Evolutionary conservation across 1,284 basidiomycete genomes (phyloP).

Genomic region (Athelia sp.): DNA sequence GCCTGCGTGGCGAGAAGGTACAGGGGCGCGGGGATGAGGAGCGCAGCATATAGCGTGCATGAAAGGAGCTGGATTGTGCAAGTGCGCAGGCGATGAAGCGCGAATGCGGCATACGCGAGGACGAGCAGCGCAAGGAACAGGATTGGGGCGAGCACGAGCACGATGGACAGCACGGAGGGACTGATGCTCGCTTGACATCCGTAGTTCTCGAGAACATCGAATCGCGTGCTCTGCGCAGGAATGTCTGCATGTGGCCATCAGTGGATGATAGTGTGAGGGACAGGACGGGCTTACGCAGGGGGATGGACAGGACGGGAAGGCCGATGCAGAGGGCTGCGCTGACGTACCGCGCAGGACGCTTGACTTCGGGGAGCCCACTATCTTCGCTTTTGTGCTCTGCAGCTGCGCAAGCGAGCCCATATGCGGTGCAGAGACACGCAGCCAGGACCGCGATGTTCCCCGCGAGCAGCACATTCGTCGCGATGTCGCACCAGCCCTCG

Average conservation of each 20-base stretch:
- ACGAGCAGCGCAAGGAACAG: constrained; percentile 16
- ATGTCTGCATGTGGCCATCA: constrained; percentile 18
- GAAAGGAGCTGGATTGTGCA: too few relatives aligned
- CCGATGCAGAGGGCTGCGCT: constrained; percentile 44
- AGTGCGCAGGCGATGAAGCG: too few relatives aligned
- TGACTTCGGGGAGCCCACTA: constrained; percentile 20
- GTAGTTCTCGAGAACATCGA: constrained; percentile 29
- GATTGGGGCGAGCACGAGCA: constrained; percentile 16
- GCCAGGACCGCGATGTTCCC: constrained; percentile 46
- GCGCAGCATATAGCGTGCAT: too few relatives aligned
- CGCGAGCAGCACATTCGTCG: constrained; percentile 34
- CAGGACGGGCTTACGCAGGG: constrained; percentile 34
- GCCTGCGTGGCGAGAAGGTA: too few relatives aligned
- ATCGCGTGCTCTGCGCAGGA: constrained; percentile 31
- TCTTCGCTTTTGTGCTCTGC: constrained; percentile 28
- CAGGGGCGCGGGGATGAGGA: too few relatives aligned
- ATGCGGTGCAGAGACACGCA: constrained; percentile 40
- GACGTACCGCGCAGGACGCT: constrained; percentile 31
- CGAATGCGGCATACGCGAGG: too few relatives aligned
- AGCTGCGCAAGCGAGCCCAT: constrained; percentile 39
- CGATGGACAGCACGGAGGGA: constrained; percentile 15
- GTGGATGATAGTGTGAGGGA: background rate
- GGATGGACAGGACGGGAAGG: constrained; percentile 43
- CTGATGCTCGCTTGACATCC: constrained; percentile 30
- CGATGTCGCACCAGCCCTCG: constrained; percentile 64